These are phyloP conservation scores for Radiomyces spectabilis DNA, from an alignment of 192 early-diverging fungal genomes.

Conservation along the genomic window DNA sequence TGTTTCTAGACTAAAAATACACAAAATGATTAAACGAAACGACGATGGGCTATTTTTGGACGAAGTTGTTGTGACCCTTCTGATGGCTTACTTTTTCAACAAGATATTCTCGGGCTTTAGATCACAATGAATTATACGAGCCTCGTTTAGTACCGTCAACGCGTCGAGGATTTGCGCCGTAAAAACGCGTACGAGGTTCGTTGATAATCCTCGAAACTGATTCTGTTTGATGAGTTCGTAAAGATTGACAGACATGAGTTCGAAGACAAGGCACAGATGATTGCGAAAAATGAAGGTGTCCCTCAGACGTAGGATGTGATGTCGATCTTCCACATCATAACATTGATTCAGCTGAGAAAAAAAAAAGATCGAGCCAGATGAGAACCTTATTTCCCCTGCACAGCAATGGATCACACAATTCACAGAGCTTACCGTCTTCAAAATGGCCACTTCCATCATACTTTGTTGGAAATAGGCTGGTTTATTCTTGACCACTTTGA, in stretches of 20 bases:
- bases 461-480: conserved; percentile 96
- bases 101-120: conserved; percentile 98
- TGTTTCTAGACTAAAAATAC: conserved; percentile 65
- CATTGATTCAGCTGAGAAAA: conserved; percentile 72
- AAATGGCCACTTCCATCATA: conserved; percentile 92
- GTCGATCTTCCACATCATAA: conserved; percentile 80
- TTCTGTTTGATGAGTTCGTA: conserved; percentile 99
- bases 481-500: conserved; percentile 99
- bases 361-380: not conserved
- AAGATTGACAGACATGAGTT: conserved; percentile 92
- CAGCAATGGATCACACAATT: not conserved
- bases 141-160: conserved; percentile 77
- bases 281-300: conserved; percentile 90
- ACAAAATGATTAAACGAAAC: too few relatives aligned
- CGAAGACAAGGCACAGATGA: conserved; percentile 96
- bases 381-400: not conserved
- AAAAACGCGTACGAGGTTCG: conserved; percentile 90
- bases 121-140: conserved; percentile 95
- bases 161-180: conserved; percentile 91
- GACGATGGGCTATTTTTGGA: not conserved
- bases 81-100: conserved; percentile 61
- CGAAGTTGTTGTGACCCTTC: not conserved
- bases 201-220: conserved; percentile 88
- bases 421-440: conserved; percentile 57
- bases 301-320: conserved; percentile 82